Percentiles rank a stretch among this genome's conserved stretches.
Evolutionary conservation across 192 early-diverging fungal species (phyloP).

Genomic region (Coemansia sp.): DNA sequence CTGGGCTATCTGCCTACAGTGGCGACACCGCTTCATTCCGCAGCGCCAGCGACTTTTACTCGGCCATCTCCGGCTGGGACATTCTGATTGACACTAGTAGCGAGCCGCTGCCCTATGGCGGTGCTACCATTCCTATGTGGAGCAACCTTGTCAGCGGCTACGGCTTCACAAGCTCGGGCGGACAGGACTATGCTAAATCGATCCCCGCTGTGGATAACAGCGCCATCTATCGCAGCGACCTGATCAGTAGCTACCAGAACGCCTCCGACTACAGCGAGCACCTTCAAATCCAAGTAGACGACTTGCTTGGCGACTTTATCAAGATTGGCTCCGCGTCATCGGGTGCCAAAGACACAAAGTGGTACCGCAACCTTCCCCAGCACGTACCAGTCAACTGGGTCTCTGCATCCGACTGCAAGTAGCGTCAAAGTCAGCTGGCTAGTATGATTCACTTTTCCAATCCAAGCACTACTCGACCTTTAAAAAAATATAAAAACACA

Average conservation of each 20-base stretch:
- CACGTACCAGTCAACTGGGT: constrained; percentile 55
- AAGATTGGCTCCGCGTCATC: constrained; percentile 50
- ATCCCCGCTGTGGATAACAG: constrained; percentile 59
- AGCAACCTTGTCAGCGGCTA: constrained; percentile 33
- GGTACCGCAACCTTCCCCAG: constrained; percentile 70
- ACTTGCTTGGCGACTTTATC: constrained; percentile 56
- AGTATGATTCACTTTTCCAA: not conserved
- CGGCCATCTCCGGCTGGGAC: constrained; percentile 57
- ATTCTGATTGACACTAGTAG: constrained; percentile 61
- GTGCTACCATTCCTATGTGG: constrained; percentile 53
- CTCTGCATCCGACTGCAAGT: constrained; percentile 32
- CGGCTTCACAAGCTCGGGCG: constrained; percentile 4
- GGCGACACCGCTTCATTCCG: constrained; percentile 28
- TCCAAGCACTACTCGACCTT: not conserved
- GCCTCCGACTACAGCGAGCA: constrained; percentile 66
- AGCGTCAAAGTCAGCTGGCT: constrained; percentile 3
- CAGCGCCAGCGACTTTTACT: constrained; percentile 49
- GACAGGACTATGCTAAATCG: constrained; percentile 10
- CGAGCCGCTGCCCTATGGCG: constrained; percentile 56
- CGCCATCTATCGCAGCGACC: constrained; percentile 59
- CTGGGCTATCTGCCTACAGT: constrained; percentile 49
- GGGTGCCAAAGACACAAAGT: constrained; percentile 56
- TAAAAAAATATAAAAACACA: constrained; percentile 5
- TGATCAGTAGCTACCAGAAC: constrained; percentile 67
- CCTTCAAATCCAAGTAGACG: constrained; percentile 63